Evolutionary conservation across 257 asterid genomes (phyloP), one percentile per base, ranked within the genome.

Genomic region (Nicotiana noctiflora): DNA sequence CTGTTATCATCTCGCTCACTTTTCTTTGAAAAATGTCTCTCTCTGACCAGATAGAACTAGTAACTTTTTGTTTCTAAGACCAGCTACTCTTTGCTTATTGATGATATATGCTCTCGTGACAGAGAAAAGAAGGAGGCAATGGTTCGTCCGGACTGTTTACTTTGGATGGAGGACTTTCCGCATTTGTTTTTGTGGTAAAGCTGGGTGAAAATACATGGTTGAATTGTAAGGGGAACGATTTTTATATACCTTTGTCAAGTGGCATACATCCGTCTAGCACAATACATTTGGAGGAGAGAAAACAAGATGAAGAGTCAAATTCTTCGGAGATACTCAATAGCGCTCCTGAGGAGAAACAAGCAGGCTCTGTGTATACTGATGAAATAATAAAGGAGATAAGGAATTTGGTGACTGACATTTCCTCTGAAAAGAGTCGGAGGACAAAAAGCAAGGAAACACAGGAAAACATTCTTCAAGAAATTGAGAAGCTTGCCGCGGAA

Each of bases 401-500:
- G 84, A 85, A 82, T 83, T 85, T 96, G 79, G 95, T 91, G 75
- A 89, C 83, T 83, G 97, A 75, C 82, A 92, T 92, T 83, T 89
- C 98, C 86, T 89, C 92, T 19, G 91, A 84, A 83, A 94, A 89
- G 90, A 81, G 84, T 79, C 83, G 78, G 70, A 89, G 85, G 82
- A 85, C 96, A 32, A 88, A 91, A 88, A 88, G 83, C 84, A 91
- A 76, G 85, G 89, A 87, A 84, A 90, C 88, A 44, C 98, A 90
- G 82, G 97, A 93, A 81, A 85, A 66, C 90, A 94, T 96, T 87
- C 99, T 96, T 88, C 98, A 90, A 79, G 99, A 94, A 86, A 96
- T 96, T 40, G 99, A 94, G 93, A 96, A 96, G 91, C 97, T 96
- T 29, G 99, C 98, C 60, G 99, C 97, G 64, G 99, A 96, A 88